phyloP scores from a whole-genome alignment of 2,329 filamentous ascomycete genomes.

The Colletotrichum sp. region DNA sequence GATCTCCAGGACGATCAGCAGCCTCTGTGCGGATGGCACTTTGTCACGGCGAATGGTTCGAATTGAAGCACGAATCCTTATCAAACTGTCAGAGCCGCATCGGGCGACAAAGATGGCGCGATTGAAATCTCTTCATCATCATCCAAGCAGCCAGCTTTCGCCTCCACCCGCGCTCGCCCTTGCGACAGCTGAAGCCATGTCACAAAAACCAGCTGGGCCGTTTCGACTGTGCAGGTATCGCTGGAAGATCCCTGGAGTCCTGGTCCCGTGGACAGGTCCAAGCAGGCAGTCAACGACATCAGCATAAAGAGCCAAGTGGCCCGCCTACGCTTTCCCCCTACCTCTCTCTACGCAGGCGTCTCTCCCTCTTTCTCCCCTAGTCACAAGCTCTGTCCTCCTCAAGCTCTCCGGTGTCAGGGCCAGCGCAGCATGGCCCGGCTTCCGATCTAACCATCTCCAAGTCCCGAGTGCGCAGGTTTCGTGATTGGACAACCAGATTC shows the following conservation, averaged over 20 bases:
- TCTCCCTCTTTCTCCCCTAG: not conserved
- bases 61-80: not conserved
- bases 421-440: not conserved
- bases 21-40: not conserved
- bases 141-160: not conserved
- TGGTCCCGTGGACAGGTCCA: slow-evolving; percentile 5
- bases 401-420: not conserved
- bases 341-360: not conserved
- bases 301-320: not conserved
- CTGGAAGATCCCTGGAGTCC: slow-evolving; percentile 14
- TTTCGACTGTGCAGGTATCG: slow-evolving; percentile 7
- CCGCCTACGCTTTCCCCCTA: not conserved
- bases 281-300: not conserved
- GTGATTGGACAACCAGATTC: slow-evolving; percentile 6
- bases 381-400: not conserved
- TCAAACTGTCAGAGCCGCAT: not conserved
- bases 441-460: not conserved
- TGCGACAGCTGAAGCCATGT: not conserved
- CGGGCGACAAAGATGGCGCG: not conserved
- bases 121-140: not conserved
- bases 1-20: not conserved
- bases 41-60: not conserved
- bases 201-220: not conserved
- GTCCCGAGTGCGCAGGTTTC: slow-evolving; percentile 9
- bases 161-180: not conserved